Evolutionary conservation across 148 eudicot genomes (phyloP).

Genomic region (Amaranthus hypochondriacus): DNA sequence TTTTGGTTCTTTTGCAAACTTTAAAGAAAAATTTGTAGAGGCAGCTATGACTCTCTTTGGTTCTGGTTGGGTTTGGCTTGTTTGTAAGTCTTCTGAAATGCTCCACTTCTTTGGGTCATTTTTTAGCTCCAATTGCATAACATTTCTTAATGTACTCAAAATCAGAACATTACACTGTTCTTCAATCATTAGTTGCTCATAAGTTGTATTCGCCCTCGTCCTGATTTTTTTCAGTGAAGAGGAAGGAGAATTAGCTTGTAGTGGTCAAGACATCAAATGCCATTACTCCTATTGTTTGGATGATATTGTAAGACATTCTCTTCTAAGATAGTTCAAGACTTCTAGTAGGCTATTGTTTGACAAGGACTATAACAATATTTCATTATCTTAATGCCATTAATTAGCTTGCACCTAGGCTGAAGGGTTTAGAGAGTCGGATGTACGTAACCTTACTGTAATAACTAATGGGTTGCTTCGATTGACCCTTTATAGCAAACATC

Average conservation of each 20-base stretch:
- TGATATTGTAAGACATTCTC: constrained; percentile 61
- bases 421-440: too few species aligned
- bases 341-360: background rate
- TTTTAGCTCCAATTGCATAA: background rate
- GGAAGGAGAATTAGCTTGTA: constrained; percentile 64
- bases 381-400: too few species aligned
- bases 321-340: background rate
- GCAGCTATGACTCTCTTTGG: constrained; percentile 71
- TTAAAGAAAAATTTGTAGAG: constrained; percentile 69
- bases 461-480: too few species aligned
- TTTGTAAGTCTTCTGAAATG: constrained; percentile 52
- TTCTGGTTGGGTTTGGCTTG: constrained; percentile 96
- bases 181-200: background rate
- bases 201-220: constrained; percentile 5
- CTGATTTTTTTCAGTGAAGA: constrained; percentile 50
- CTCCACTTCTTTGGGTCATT: background rate
- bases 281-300: constrained; percentile 69
- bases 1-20: constrained; percentile 69
- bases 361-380: background rate
- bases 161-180: too few species aligned
- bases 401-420: too few species aligned
- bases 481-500: too few species aligned
- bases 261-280: constrained; percentile 80
- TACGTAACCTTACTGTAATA: too few species aligned
- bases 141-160: too few species aligned